These are phyloP conservation scores for Cerioporus squamosus DNA, from an alignment of 1,284 basidiomycete species.

Conservation along the genomic window DNA sequence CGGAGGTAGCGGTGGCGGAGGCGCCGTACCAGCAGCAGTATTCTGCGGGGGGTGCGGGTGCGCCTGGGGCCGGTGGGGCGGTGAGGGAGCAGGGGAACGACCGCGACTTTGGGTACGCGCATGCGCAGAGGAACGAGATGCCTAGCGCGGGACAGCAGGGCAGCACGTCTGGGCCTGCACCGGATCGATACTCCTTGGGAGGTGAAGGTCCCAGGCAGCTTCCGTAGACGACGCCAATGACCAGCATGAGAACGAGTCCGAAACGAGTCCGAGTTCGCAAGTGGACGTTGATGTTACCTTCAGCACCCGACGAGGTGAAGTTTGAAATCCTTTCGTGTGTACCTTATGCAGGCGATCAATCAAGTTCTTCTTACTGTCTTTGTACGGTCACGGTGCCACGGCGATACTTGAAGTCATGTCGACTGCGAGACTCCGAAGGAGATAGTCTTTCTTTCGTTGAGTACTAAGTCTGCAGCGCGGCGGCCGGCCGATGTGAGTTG, in stretches of 20 bases:
- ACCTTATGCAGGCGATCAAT: no score
- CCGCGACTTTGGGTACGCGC: conserved; percentile 12
- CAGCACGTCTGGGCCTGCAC: conserved; percentile 2
- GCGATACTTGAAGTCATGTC: no score
- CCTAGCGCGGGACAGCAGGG: not conserved
- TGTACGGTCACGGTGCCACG: no score
- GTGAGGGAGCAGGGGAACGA: conserved; percentile 9
- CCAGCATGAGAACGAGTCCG: not conserved
- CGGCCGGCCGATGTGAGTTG: no score
- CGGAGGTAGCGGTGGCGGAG: not conserved
- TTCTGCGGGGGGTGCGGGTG: not conserved
- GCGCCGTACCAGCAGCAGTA: conserved; percentile 8
- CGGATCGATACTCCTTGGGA: conserved; percentile 4
- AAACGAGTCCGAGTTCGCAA: no score
- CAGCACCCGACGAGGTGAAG: no score
- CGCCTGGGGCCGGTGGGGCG: not conserved
- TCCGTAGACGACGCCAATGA: not conserved
- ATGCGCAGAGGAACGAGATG: not conserved
- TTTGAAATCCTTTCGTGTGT: no score
- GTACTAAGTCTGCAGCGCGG: no score
- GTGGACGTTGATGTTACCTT: no score
- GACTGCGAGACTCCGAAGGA: no score
- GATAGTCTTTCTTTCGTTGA: no score
- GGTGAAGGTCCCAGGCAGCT: not conserved
- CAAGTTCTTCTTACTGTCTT: no score